Evolutionary conservation across 176 grass and related monocot species (phyloP), one percentile per base, ranked within the genome.

Genomic region (Rhipidocladum racemiflorum): DNA sequence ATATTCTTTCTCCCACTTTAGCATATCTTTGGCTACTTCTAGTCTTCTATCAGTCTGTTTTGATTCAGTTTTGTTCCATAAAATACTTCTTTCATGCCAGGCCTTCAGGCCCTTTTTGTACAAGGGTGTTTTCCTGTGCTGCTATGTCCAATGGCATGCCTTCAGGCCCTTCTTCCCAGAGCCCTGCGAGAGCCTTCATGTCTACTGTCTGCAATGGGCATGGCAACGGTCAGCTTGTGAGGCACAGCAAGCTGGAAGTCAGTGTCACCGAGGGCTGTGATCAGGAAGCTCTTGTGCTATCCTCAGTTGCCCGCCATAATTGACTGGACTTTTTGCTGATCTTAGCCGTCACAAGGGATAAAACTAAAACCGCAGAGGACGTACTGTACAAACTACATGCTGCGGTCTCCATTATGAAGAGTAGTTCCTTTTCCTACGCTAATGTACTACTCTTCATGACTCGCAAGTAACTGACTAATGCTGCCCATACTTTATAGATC

Each of bases 351-450:
- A 29, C 27, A 43, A 17, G 24, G 65, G 76, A 63, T 20, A 40
- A 32, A 25, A 20, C 16, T 20, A 40, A 32, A 38, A 38, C 36
- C 36, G 7, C 46, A 38, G 14, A 34, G 29, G 77, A 68, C 54
- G 68, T 49, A 42, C 39, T 11, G 51, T 39, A 38, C 56, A 5
- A 34, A 34, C 57, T 64, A 45, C 59, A 54, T 42, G 81, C 74
- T 71, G 60, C 71, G 28, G 81, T 75, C 71, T 43, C 61, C 60
- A 75, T 84, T 71, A 20, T 6, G 48, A 43, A 75, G 81, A 84
- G 28, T 7, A 1, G 2, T 16, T 27, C 43, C 32, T 72, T 51
- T 63, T 9, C 2, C 71, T 9, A 60, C 81, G 5, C 23, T 2
- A 21, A 20, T 32, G 60, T 75, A 28, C 0, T n/a, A 54, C 1